These are phyloP conservation scores for Penicillium manginii DNA, from an alignment of 495 filamentous ascomycete genomes.

Conservation along the genomic window DNA sequence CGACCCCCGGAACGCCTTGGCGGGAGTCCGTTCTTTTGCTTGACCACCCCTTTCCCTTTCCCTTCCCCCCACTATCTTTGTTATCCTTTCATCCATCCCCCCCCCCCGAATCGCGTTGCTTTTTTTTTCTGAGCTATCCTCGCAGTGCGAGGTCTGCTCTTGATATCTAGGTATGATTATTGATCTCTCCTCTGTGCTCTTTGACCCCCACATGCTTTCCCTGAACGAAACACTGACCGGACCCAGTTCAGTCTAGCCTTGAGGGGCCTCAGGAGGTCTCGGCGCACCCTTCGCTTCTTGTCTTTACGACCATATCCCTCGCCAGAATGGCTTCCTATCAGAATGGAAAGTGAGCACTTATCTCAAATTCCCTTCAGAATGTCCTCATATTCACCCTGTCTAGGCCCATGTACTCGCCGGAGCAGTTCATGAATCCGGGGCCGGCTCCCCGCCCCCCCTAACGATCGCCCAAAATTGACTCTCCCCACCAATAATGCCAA, in stretches of 20 bases:
- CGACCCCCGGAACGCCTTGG: slow-evolving; percentile 5
- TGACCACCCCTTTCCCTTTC: background rate
- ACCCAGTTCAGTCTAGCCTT: slow-evolving; percentile 11
- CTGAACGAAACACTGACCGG: slow-evolving; percentile 7
- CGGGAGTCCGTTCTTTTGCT: slow-evolving; percentile 13
- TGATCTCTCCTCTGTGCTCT: background rate
- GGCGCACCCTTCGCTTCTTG: slow-evolving; percentile 25
- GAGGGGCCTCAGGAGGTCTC: slow-evolving; percentile 33
- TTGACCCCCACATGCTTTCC: background rate
- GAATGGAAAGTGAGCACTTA: slow-evolving; percentile 42
- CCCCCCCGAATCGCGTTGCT: slow-evolving; percentile 1
- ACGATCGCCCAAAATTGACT: slow-evolving; percentile 78
- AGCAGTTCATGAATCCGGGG: slow-evolving; percentile 94
- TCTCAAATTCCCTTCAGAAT: background rate
- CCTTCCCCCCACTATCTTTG: slow-evolving; percentile 16
- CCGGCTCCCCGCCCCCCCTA: slow-evolving; percentile 91
- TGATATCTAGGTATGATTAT: background rate
- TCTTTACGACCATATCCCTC: slow-evolving; percentile 13
- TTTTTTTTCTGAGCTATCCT: slow-evolving; percentile 23
- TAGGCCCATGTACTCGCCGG: slow-evolving; percentile 63
- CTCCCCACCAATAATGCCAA: slow-evolving; percentile 61
- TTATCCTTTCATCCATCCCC: slow-evolving; percentile 11
- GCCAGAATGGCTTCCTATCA: slow-evolving; percentile 35
- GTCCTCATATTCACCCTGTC: background rate
- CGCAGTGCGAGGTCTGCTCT: slow-evolving; percentile 35